Evolutionary conservation across 768 basidiomycete genomes (phyloP).

Genomic region (Tubosaeta brunneosetosa): DNA sequence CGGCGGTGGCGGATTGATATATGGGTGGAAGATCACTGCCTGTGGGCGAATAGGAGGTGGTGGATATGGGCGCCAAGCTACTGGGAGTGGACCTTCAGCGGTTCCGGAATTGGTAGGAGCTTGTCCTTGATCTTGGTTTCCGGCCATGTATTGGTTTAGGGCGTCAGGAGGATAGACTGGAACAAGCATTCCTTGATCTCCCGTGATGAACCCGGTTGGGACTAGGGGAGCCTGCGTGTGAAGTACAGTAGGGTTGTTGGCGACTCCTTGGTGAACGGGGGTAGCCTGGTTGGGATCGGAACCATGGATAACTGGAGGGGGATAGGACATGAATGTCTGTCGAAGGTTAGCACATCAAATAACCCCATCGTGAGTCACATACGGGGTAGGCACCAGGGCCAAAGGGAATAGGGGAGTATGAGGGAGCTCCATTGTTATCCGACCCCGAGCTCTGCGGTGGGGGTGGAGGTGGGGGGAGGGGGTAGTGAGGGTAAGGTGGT

Average conservation of each 20-base stretch:
- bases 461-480: constrained; percentile 29
- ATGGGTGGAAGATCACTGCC: constrained; percentile 29
- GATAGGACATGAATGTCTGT: constrained; percentile 50
- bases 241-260: constrained; percentile 10
- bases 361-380: constrained; percentile 17
- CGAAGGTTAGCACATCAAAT: constrained; percentile 10
- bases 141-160: constrained; percentile 63
- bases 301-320: constrained; percentile 33
- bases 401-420: constrained; percentile 33
- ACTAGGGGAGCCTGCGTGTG: constrained; percentile 50
- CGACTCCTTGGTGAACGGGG: constrained; percentile 15
- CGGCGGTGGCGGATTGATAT: constrained; percentile 23
- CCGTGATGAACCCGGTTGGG: constrained; percentile 67
- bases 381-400: constrained; percentile 44
- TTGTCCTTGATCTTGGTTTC: constrained; percentile 30
- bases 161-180: constrained; percentile 69
- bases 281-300: constrained; percentile 23
- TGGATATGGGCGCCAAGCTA: constrained; percentile 33
- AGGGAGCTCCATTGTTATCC: constrained; percentile 35
- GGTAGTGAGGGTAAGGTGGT: constrained; percentile 43
- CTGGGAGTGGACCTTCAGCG: constrained; percentile 28
- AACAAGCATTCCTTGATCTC: constrained; percentile 67
- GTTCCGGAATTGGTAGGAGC: constrained; percentile 15
- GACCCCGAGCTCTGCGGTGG: constrained; percentile 33
- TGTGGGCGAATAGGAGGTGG: constrained; percentile 31